These are phyloP conservation scores for Umbelopsis sp. DNA, from an alignment of 192 early-diverging fungal species.

Conservation along the genomic window DNA sequence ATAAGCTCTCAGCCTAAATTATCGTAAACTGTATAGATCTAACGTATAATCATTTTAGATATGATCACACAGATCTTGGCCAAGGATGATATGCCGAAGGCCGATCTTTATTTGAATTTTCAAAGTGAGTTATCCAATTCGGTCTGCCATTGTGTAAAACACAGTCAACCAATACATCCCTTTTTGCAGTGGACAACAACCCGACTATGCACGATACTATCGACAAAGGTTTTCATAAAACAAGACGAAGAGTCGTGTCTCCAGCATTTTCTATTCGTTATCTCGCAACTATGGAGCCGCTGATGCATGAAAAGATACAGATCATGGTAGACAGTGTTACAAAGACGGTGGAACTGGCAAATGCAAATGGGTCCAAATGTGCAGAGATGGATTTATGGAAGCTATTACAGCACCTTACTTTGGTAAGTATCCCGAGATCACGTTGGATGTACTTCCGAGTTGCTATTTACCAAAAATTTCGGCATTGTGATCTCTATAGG, in stretches of 20 bases:
- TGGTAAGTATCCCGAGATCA: slow-evolving; percentile 24
- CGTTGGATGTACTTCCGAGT: neutral
- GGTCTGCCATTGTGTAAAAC: neutral
- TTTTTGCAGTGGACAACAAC: slow-evolving; percentile 7
- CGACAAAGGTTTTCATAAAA: slow-evolving; percentile 42
- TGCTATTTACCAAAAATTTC: neutral
- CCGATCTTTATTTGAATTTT: neutral
- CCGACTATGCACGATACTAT: slow-evolving; percentile 36
- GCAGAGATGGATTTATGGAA: slow-evolving; percentile 42
- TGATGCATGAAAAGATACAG: slow-evolving; percentile 37
- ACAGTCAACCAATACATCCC: neutral
- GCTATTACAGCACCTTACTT: slow-evolving; percentile 33
- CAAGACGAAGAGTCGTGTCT: slow-evolving; percentile 39
- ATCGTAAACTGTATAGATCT: no score
- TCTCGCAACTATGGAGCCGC: slow-evolving; percentile 48
- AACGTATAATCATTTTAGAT: slow-evolving; percentile 19
- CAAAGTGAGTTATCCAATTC: slow-evolving; percentile 3
- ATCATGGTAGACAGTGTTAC: slow-evolving; percentile 36
- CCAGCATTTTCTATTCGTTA: slow-evolving; percentile 54
- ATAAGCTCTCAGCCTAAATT: neutral
- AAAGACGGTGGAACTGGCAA: slow-evolving; percentile 24
- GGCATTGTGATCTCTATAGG: neutral
- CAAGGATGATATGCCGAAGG: slow-evolving; percentile 29
- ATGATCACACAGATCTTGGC: slow-evolving; percentile 39
- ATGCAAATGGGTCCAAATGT: slow-evolving; percentile 18